Conservation (phyloP, 805 yeast species). For the Metschnikowia proteae region DNA sequence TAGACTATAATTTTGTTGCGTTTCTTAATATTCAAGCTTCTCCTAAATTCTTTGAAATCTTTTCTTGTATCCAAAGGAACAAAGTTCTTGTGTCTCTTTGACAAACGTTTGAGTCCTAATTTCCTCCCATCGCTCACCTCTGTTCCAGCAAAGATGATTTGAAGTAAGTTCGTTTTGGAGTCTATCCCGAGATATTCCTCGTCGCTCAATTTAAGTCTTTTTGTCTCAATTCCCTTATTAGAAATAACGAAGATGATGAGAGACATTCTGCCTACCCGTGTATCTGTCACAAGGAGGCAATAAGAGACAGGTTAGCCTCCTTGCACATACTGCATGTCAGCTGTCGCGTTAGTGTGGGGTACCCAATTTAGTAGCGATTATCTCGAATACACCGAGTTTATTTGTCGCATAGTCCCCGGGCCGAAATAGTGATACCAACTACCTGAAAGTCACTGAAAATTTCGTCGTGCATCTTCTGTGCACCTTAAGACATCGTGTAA, state of each 20-base stretch:
- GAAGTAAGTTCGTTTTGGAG: background rate
- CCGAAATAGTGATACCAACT: background rate
- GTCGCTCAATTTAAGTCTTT: background rate
- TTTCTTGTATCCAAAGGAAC: slow-evolving; percentile 34
- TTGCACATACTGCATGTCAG: background rate
- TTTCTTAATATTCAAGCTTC: slow-evolving; percentile 48
- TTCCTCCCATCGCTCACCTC: background rate
- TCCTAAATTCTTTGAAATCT: slow-evolving; percentile 42
- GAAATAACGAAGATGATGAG: background rate
- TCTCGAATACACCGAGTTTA: background rate
- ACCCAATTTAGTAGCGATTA: background rate
- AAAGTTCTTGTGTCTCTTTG: slow-evolving; percentile 43
- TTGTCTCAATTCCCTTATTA: background rate
- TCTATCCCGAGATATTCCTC: background rate
- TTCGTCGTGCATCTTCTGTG: too few species aligned
- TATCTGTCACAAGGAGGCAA: background rate
- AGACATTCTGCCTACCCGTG: background rate
- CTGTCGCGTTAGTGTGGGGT: slow-evolving; percentile 3
- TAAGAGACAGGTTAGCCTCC: background rate
- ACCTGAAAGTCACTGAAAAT: too few species aligned
- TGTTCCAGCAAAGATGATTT: background rate
- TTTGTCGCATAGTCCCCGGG: background rate
- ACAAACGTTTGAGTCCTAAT: slow-evolving; percentile 33
- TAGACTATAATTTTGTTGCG: slow-evolving; percentile 31
- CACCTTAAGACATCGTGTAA: too few species aligned